Conservation (phyloP, 2,329 filamentous ascomycete genomes). For the Cladosporium sphaerospermum region DNA sequence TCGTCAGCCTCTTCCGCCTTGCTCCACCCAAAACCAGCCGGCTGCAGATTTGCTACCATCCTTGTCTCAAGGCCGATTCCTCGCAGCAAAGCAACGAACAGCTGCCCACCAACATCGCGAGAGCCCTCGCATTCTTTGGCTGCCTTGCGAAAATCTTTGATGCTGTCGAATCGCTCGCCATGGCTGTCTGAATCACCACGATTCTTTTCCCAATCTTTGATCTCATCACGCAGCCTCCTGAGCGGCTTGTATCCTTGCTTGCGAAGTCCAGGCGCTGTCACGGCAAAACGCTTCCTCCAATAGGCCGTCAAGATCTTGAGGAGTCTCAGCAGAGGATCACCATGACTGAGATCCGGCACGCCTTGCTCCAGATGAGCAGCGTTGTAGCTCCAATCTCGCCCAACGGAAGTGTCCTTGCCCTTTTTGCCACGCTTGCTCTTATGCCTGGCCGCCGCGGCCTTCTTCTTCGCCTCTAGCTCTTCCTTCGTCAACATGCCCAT, state of each 20-base stretch:
- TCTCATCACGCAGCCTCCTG: conserved; percentile 66
- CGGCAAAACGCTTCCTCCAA: conserved; percentile 79
- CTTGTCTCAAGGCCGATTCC: conserved; percentile 76
- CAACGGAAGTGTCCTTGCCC: conserved; percentile 37
- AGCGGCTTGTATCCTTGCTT: conserved; percentile 84
- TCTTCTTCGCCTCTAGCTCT: conserved; percentile 37
- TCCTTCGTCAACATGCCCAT: conserved; percentile 50
- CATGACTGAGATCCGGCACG: conserved; percentile 68
- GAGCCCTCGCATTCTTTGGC: conserved; percentile 72
- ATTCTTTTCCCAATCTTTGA: conserved; percentile 61
- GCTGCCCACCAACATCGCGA: conserved; percentile 77
- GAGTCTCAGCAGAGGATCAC: conserved; percentile 72
- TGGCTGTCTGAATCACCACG: conserved; percentile 57
- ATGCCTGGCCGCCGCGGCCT: conserved; percentile 26
- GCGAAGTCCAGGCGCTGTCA: conserved; percentile 72
- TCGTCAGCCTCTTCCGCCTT: conserved; percentile 71
- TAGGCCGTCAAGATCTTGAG: conserved; percentile 71
- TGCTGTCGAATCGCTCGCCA: conserved; percentile 65
- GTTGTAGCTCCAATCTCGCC: conserved; percentile 65
- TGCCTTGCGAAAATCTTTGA: conserved; percentile 61
- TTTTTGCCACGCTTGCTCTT: conserved; percentile 35
- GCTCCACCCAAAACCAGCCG: conserved; percentile 83
- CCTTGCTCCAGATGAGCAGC: conserved; percentile 65
- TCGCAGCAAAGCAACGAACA: conserved; percentile 80
- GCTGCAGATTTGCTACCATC: conserved; percentile 78